Evolutionary conservation across 306 rosid genomes (phyloP).

Genomic region (Sesbania bispinosa): DNA sequence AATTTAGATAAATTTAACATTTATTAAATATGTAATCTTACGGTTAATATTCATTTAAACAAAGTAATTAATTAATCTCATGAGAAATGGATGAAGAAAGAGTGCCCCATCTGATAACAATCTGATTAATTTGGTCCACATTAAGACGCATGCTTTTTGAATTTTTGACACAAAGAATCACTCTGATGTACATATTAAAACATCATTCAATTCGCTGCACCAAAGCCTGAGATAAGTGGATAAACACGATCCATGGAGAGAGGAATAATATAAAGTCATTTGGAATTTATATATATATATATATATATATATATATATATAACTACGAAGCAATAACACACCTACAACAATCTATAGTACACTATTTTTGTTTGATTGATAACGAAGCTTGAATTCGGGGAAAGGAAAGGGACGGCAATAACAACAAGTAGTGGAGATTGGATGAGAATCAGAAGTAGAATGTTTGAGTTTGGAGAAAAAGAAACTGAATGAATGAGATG

Average conservation of each 20-base stretch:
- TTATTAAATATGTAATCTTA: too few relatives aligned
- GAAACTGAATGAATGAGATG: neutral
- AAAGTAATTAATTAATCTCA: too few relatives aligned
- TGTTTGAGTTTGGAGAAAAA: neutral
- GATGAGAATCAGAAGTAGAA: too few relatives aligned
- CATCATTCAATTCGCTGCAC: slow-evolving; percentile 5
- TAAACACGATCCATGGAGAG: slow-evolving; percentile 11
- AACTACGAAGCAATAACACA: neutral
- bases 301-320: too few relatives aligned
- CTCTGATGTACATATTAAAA: neutral
- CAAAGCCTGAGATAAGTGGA: slow-evolving; percentile 18
- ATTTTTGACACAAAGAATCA: neutral
- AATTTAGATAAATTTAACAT: too few relatives aligned
- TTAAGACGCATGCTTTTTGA: neutral
- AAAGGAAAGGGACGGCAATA: too few relatives aligned
- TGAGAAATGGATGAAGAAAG: neutral
- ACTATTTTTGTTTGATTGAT: slow-evolving; percentile 8
- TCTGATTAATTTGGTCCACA: neutral
- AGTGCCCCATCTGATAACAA: neutral
- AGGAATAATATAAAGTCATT: neutral
- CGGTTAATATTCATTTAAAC: too few relatives aligned
- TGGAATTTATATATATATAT: too few relatives aligned
- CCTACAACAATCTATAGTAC: neutral
- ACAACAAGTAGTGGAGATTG: slow-evolving; percentile 10
- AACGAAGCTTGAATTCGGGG: neutral